Base-by-base conservation (phyloP, 345 rosid genomes). In the Diplotaxis tenuifolia region DNA sequence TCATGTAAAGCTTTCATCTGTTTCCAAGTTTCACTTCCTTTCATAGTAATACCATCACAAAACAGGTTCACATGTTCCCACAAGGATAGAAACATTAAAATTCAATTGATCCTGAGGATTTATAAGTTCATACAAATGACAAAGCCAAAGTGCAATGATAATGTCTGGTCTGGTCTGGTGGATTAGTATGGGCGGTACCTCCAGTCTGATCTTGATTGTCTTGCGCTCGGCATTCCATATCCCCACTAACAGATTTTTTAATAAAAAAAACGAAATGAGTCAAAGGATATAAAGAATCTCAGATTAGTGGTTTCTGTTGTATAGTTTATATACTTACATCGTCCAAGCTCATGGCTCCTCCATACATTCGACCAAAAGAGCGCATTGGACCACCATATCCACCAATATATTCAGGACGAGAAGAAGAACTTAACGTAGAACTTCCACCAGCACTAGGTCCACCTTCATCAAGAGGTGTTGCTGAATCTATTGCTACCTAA, bases 401-500 rank as follows among this genome's bases (percentile, higher is more conserved):
- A 59, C 96, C 89, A 47, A 84, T 87, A n/a, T 91, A 65, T 45
- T 78, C 91, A 52, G 84, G 78, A 68, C 68, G 36, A 34, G 70
- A 61, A 42, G 45, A 38, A 59, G 71, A 67, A 25, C 61, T 72
- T 84, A 90, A 72, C 82, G 84, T 79, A 71, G 86, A 87, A 78
- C 74, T 72, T 62, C 72, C 86, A 80, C 77, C 59, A 3, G 74
- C 82, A 69, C 94, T 87, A 9, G 91, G 85, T 67, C 90, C 88
- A 74, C 85, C 89, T 75, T 95, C 96, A 49, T 86, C 96, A 69
- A 92, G 79, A 47, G 99, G 99, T 14, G 98, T 84, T 31, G 99
- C 99, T 12, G 96, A 87, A 87, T 95, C 99, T 76, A 92, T 92
- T 29, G 96, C 99, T 65, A 95, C 96, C 99, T 95, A 83, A 11